phyloP scores from a whole-genome alignment of 768 basidiomycete genomes.

The Boletus fagicola region DNA sequence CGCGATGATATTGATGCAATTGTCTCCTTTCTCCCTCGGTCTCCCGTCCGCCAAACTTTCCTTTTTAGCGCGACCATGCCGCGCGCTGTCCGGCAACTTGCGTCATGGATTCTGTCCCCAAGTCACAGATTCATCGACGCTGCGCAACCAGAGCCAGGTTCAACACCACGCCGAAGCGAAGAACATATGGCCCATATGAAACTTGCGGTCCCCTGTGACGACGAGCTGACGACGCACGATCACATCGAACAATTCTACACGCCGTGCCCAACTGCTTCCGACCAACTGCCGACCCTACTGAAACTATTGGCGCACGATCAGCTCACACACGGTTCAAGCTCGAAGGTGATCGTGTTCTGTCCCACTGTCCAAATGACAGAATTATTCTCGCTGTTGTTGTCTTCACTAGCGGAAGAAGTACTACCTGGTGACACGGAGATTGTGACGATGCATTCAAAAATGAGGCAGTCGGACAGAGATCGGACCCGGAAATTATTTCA shows the following conservation, averaged over 20 bases:
- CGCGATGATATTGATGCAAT: slow-evolving; percentile 81
- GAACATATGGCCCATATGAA: neutral
- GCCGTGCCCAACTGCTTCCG: slow-evolving; percentile 56
- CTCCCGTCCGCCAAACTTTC: slow-evolving; percentile 79
- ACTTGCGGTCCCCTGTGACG: neutral
- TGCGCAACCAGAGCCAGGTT: slow-evolving; percentile 50
- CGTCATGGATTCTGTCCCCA: slow-evolving; percentile 53
- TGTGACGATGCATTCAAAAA: slow-evolving; percentile 83
- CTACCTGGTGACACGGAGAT: slow-evolving; percentile 58
- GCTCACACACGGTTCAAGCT: slow-evolving; percentile 57
- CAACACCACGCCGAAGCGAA: slow-evolving; percentile 15
- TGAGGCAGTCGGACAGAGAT: slow-evolving; percentile 28
- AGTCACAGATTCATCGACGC: slow-evolving; percentile 75
- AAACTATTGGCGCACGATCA: slow-evolving; percentile 88
- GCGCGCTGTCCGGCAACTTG: slow-evolving; percentile 65
- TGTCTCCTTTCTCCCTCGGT: slow-evolving; percentile 53
- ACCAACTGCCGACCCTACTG: slow-evolving; percentile 78
- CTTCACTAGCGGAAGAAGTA: slow-evolving; percentile 40
- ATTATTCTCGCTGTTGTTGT: slow-evolving; percentile 64
- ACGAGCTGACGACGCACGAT: slow-evolving; percentile 52
- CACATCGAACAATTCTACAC: slow-evolving; percentile 85
- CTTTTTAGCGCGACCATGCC: slow-evolving; percentile 90
- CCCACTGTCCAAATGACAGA: slow-evolving; percentile 84
- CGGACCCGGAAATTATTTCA: slow-evolving; percentile 27
- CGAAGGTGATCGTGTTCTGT: slow-evolving; percentile 82